These are phyloP conservation scores for Xerocomus brunneocitrinus DNA, from an alignment of 768 basidiomycete species.

Conservation along the genomic window DNA sequence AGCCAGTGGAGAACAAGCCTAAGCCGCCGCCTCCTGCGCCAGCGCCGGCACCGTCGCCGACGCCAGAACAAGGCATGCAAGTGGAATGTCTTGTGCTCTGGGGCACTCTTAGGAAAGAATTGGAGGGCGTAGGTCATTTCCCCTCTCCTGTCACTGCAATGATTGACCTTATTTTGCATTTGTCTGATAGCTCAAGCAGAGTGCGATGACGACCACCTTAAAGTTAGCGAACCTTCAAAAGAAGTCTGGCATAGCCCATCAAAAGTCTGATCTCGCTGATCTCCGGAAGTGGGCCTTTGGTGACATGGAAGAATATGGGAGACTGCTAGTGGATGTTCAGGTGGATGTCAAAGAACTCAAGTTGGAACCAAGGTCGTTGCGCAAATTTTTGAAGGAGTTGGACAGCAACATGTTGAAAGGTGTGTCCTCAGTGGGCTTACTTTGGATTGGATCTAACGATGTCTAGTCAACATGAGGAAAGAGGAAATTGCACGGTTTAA, in stretches of 20 bases:
- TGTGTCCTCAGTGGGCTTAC: constrained; percentile 22
- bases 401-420: constrained; percentile 68
- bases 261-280: constrained; percentile 44
- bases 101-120: constrained; percentile 42
- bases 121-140: constrained; percentile 50
- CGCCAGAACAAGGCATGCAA: constrained; percentile 60
- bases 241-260: constrained; percentile 35
- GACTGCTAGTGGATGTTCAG: constrained; percentile 32
- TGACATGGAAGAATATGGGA: constrained; percentile 51
- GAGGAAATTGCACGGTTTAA: constrained; percentile 82
- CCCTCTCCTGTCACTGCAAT: background rate
- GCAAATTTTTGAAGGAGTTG: constrained; percentile 47
- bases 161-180: background rate
- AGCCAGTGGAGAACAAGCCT: constrained; percentile 9
- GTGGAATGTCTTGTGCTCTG: constrained; percentile 55
- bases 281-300: constrained; percentile 48
- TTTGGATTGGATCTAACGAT: background rate
- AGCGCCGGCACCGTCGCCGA: constrained; percentile 15
- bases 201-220: constrained; percentile 37
- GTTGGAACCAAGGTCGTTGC: constrained; percentile 37
- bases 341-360: constrained; percentile 50
- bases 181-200: constrained; percentile 37
- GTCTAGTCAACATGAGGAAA: constrained; percentile 67
- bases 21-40: constrained; percentile 24
- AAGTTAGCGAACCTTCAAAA: constrained; percentile 35